Evolutionary conservation across 164 flowering plant genomes (phyloP).

Genomic region (Vitis riparia): DNA sequence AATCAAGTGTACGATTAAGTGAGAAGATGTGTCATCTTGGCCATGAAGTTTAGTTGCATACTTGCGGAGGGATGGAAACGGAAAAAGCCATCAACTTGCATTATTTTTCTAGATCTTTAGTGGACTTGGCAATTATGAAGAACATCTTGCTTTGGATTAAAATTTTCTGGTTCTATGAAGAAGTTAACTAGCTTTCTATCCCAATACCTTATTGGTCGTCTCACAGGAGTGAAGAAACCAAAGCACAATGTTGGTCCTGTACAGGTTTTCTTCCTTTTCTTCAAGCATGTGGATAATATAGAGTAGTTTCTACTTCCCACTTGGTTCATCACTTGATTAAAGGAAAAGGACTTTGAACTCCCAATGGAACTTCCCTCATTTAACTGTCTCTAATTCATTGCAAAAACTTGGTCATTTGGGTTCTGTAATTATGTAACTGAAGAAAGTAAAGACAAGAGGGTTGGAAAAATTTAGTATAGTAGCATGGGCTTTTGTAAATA

Average conservation of each 20-base stretch:
- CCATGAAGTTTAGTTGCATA: no score
- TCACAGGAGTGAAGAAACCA: neutral
- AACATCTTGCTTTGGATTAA: no score
- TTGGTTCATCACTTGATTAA: neutral
- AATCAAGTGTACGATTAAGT: no score
- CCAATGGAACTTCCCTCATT: neutral
- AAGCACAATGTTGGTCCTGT: neutral
- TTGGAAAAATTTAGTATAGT: neutral
- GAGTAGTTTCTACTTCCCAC: neutral
- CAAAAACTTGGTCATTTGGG: neutral
- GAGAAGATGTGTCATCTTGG: no score
- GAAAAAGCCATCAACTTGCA: no score
- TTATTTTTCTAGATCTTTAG: no score
- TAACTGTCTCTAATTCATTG: neutral
- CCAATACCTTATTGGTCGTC: neutral
- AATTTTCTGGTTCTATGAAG: no score
- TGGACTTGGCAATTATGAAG: no score
- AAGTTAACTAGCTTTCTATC: no score
- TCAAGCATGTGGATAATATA: neutral
- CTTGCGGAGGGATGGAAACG: no score
- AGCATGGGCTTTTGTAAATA: neutral
- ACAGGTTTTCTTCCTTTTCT: neutral
- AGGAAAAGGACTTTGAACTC: neutral
- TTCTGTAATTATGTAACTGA: neutral
- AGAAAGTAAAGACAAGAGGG: neutral